A percentile compares a stretch with the other conserved stretches of the same genome.
Conservation (phyloP, 192 early-diverging fungal genomes). For the Podila minutissima region DNA sequence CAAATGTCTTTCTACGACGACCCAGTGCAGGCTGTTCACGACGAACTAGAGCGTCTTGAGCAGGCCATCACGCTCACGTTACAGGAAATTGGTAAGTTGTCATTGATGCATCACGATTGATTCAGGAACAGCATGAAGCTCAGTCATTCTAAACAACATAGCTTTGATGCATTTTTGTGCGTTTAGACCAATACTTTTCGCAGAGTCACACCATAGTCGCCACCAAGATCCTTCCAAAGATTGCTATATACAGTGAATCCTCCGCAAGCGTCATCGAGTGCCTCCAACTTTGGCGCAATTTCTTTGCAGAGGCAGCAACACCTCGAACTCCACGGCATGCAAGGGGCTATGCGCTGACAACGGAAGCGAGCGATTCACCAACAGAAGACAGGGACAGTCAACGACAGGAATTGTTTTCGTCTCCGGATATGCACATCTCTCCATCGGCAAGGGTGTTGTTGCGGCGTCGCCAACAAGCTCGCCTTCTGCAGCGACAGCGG, state of each 20-base stretch:
- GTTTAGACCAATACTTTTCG: not conserved
- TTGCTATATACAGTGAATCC: not conserved
- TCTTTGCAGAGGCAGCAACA: not conserved
- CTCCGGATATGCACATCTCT: too few species aligned
- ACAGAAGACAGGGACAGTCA: too few species aligned
- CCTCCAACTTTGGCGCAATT: not conserved
- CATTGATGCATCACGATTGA: not conserved
- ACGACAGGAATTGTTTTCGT: too few species aligned
- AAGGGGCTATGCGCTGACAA: not conserved
- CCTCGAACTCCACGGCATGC: not conserved
- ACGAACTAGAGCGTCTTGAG: not conserved
- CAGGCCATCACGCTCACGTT: not conserved
- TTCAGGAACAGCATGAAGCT: not conserved
- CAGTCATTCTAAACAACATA: too few species aligned
- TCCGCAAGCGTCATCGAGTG: not conserved
- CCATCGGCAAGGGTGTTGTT: too few species aligned
- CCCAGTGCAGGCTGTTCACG: not conserved
- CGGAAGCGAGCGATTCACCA: not conserved
- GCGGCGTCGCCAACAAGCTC: too few species aligned
- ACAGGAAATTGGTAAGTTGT: not conserved
- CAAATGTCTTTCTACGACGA: not conserved
- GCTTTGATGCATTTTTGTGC: too few species aligned
- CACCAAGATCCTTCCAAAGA: slow-evolving; percentile 1
- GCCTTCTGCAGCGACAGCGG: too few species aligned
- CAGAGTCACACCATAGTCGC: not conserved